A percentile compares a stretch with the other conserved stretches of the same genome.
Conservation (phyloP, 2,329 filamentous ascomycete species). For the Cercospora sesami region DNA sequence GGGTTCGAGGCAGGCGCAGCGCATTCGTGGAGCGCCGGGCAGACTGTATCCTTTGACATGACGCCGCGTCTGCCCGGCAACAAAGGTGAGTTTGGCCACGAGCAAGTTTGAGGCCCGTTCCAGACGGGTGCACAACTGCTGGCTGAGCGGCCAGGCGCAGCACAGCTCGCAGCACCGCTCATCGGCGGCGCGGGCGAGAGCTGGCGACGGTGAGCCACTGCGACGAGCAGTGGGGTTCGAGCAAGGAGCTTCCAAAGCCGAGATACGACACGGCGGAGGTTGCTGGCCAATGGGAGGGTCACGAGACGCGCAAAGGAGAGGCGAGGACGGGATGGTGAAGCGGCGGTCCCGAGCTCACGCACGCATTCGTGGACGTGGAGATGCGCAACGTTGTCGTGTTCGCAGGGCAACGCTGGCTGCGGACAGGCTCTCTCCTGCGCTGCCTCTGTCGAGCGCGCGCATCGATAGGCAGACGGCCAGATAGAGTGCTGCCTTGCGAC, state of each 20-base stretch:
- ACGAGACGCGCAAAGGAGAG: slow-evolving; percentile 1
- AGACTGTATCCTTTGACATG: neutral
- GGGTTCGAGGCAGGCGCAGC: slow-evolving; percentile 5
- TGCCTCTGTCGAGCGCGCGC: neutral
- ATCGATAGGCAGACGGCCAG: slow-evolving; percentile 2
- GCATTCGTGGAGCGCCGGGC: neutral
- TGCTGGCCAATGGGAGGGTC: slow-evolving; percentile 9
- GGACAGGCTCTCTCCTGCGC: neutral
- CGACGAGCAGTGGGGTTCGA: neutral
- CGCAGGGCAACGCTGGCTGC: slow-evolving; percentile 11
- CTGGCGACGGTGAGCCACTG: neutral
- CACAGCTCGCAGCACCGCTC: neutral
- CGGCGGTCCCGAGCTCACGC: slow-evolving; percentile 11
- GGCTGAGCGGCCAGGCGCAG: neutral
- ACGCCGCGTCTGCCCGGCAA: neutral
- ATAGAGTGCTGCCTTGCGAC: slow-evolving; percentile 2
- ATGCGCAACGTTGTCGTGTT: slow-evolving; percentile 6
- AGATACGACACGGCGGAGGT: neutral
- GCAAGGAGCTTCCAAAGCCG: slow-evolving; percentile 7
- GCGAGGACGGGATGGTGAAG: slow-evolving; percentile 14
- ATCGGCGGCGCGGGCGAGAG: neutral
- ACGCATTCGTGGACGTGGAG: slow-evolving; percentile 6
- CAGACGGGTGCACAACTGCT: neutral
- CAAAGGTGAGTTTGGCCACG: neutral
- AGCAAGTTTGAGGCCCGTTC: neutral